Conservation (phyloP, 1,284 basidiomycete genomes). For the Ceratobasidium sp. region DNA sequence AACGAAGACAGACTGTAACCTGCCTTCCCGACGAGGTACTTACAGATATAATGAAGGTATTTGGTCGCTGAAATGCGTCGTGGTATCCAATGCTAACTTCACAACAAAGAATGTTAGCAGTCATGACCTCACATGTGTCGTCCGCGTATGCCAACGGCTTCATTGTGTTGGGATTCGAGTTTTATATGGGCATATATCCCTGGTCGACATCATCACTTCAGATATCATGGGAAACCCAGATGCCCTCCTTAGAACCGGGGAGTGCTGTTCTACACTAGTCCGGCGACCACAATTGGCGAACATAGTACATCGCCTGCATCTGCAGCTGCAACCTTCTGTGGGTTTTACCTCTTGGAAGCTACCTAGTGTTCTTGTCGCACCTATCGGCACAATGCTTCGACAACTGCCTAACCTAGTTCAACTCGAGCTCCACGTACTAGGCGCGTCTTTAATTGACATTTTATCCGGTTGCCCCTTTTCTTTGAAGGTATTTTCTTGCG, state of each 20-base stretch:
- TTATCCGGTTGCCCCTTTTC: conserved; percentile 15
- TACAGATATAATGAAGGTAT: conserved; percentile 11
- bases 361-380: conserved; percentile 11
- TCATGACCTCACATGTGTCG: conserved; percentile 19
- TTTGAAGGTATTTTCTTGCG: conserved; percentile 22
- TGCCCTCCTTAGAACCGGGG: conserved; percentile 4
- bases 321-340: conserved; percentile 1
- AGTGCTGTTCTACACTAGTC: conserved; percentile 31
- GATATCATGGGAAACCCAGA: conserved; percentile 33
- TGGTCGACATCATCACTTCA: conserved; percentile 21
- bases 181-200: conserved; percentile 16
- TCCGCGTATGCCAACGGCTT: conserved; percentile 17
- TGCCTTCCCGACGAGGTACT: conserved; percentile 27
- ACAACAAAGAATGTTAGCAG: neutral
- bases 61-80: neutral
- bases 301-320: conserved; percentile 7
- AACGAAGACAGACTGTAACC: neutral
- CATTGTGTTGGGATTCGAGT: conserved; percentile 21
- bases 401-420: conserved; percentile 19
- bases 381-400: conserved; percentile 29
- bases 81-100: neutral
- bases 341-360: neutral
- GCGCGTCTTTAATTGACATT: conserved; percentile 6
- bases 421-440: conserved; percentile 25
- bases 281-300: conserved; percentile 20